A percentile compares a stretch with the other conserved stretches of the same genome.
Conservation (phyloP, 495 filamentous ascomycete genomes). For the Hyaloscypha variabilis region DNA sequence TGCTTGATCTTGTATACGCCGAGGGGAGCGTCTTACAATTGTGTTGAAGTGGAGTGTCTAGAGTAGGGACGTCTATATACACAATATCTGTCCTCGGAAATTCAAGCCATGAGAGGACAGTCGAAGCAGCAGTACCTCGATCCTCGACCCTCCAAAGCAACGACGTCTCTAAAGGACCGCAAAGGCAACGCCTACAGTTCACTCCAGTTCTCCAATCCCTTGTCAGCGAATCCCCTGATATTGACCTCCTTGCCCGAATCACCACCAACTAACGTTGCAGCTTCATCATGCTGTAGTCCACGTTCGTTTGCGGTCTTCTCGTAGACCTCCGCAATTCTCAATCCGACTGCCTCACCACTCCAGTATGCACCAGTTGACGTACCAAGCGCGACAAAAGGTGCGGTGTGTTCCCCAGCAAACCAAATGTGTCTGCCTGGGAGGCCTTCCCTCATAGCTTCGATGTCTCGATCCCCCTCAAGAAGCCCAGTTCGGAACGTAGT, state of each 20-base stretch:
- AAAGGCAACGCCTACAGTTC: background rate
- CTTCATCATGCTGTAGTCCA: background rate
- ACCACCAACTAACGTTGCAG: background rate
- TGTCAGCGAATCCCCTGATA: background rate
- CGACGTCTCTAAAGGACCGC: background rate
- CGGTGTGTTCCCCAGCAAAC: slow-evolving; percentile 94
- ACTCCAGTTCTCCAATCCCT: background rate
- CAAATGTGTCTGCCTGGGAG: slow-evolving; percentile 72
- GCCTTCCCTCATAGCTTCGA: slow-evolving; percentile 72
- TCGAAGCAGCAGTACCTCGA: background rate
- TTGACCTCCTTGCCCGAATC: background rate
- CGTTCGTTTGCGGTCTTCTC: background rate
- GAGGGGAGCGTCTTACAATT: too few species aligned
- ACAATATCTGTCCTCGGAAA: background rate
- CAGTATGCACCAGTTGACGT: slow-evolving; percentile 90
- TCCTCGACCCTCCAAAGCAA: background rate
- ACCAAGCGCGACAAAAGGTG: slow-evolving; percentile 85
- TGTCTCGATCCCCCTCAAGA: slow-evolving; percentile 69
- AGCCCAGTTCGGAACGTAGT: slow-evolving; percentile 85
- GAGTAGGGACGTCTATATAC: too few species aligned
- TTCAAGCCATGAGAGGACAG: background rate
- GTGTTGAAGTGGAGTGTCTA: too few species aligned
- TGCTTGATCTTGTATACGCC: too few species aligned
- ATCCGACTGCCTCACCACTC: slow-evolving; percentile 82
- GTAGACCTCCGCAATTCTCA: slow-evolving; percentile 51